Evolutionary conservation across 208 protist genomes (phyloP).

Genomic region (Wallacemonas sp.): DNA sequence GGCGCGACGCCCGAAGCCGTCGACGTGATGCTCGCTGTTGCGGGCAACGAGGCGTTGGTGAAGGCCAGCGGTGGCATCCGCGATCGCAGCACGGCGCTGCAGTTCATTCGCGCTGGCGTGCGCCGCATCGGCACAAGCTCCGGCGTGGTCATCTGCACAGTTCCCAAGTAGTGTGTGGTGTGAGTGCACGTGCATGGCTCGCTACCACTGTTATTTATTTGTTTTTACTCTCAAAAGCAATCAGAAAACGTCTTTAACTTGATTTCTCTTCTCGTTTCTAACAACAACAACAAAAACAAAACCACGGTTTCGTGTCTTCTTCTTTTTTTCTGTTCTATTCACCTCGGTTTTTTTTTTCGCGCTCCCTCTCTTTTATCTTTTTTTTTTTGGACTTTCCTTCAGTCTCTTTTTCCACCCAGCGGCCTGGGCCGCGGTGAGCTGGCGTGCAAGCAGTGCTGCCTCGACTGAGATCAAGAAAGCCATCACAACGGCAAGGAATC

Average conservation of each 20-base stretch:
- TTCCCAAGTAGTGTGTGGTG: too few species aligned
- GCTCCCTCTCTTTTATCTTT: not conserved
- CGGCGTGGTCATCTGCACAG: conserved; percentile 71
- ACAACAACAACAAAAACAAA: too few species aligned
- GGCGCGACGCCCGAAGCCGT: conserved; percentile 89
- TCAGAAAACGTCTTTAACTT: too few species aligned
- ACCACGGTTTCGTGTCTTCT: too few species aligned
- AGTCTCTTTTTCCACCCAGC: not conserved
- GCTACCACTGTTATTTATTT: too few species aligned
- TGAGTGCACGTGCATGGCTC: too few species aligned
- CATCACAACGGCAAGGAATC: too few species aligned
- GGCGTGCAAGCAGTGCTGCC: too few species aligned
- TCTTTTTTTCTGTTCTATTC: not conserved
- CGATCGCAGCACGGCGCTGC: conserved; percentile 55
- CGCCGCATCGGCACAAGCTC: conserved; percentile 91
- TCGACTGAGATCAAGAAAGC: too few species aligned
- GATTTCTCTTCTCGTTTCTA: conserved; percentile 4
- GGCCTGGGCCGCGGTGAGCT: too few species aligned
- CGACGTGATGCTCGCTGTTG: conserved; percentile 90
- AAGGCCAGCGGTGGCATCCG: conserved; percentile 94
- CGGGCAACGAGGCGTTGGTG: conserved; percentile 75
- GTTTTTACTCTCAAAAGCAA: too few species aligned
- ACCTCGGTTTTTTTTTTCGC: not conserved
- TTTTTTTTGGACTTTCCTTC: not conserved
- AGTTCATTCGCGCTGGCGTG: conserved; percentile 88